Evolutionary conservation across 2,329 filamentous ascomycete species (phyloP).

Genomic region (Akanthomyces dipterigenus): DNA sequence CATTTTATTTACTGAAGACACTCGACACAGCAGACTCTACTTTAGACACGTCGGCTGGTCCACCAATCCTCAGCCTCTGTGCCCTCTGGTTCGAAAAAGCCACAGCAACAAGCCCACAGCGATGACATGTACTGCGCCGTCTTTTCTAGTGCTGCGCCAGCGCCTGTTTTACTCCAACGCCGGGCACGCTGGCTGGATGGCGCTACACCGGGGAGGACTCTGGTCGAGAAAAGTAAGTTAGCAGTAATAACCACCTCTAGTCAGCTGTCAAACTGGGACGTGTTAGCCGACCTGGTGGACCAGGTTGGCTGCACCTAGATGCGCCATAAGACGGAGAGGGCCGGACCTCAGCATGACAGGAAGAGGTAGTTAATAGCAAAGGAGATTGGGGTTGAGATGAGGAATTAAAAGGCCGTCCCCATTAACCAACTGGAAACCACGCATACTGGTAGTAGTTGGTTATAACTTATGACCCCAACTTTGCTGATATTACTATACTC

Average conservation of each 20-base stretch:
- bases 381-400: background rate
- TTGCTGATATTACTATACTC: background rate
- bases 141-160: background rate
- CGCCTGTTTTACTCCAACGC: background rate
- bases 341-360: background rate
- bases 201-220: background rate
- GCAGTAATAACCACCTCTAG: no score
- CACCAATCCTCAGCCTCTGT: no score
- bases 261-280: no score
- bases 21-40: no score
- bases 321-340: background rate
- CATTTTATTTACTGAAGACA: no score
- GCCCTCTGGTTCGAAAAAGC: no score
- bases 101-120: no score
- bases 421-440: no score
- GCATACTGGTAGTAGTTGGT: no score
- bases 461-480: background rate
- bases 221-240: no score
- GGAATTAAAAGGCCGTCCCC: background rate
- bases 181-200: background rate
- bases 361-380: background rate
- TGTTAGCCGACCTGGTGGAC: background rate
- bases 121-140: no score
- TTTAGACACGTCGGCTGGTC: no score
- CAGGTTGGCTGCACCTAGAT: background rate